Evolutionary conservation across 345 rosid species (phyloP).

Genomic region (Murraya koenigii): DNA sequence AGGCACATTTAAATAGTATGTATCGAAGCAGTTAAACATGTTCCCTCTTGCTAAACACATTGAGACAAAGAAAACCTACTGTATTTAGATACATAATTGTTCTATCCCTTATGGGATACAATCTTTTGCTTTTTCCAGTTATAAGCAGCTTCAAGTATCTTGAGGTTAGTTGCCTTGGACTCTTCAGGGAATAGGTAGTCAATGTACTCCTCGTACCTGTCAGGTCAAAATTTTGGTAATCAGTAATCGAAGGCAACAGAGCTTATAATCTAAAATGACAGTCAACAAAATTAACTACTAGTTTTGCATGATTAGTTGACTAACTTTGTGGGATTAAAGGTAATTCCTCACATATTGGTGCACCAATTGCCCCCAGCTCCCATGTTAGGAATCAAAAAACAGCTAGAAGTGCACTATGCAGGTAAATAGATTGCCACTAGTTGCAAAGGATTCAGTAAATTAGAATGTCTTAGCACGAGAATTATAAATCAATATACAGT

Average conservation of each 20-base stretch:
- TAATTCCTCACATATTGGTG: neutral
- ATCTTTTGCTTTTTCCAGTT: constrained; percentile 77
- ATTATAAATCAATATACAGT: neutral
- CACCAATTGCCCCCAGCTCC: neutral
- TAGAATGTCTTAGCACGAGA: neutral
- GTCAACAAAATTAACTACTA: neutral
- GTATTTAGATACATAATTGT: neutral
- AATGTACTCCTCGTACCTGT: constrained; percentile 70
- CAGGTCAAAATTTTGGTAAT: neutral
- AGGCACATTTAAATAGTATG: neutral
- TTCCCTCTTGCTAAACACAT: neutral
- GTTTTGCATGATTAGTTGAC: neutral
- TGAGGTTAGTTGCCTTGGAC: constrained; percentile 54
- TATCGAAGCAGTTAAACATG: neutral
- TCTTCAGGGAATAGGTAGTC: constrained; percentile 88
- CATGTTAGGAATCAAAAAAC: neutral
- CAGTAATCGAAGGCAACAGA: neutral
- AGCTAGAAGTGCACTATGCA: neutral
- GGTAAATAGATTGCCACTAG: neutral
- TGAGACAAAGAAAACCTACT: neutral
- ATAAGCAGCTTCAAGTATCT: constrained; percentile 77
- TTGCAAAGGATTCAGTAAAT: neutral
- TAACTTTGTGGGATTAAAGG: neutral
- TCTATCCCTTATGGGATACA: constrained; percentile 41
- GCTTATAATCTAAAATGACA: neutral